phyloP scores from a whole-genome alignment of 2,329 filamentous ascomycete species.

The Xylaria sp. region DNA sequence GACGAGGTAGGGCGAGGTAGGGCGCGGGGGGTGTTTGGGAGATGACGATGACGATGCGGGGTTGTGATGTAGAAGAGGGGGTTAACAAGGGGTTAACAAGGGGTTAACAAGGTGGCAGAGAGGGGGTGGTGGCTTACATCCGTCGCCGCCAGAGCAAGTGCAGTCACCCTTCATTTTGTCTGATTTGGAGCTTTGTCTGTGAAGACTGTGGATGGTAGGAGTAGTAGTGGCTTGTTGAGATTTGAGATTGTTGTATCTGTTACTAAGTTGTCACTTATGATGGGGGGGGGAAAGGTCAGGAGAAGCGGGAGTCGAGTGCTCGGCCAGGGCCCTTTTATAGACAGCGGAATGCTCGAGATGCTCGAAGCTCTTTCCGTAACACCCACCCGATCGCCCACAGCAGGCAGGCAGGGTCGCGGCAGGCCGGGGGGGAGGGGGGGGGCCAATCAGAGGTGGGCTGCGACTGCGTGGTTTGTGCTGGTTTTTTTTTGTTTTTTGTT shows the following conservation, averaged over 20 bases:
- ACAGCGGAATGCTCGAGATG: no score
- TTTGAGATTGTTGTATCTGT: not conserved
- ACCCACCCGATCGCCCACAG: no score
- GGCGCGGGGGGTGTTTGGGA: slow-evolving; percentile 19
- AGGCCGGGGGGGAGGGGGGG: no score
- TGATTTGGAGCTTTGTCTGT: slow-evolving; percentile 17
- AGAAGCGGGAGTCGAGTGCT: not conserved
- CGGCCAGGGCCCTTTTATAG: slow-evolving; percentile 17
- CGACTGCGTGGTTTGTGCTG: slow-evolving; percentile 26
- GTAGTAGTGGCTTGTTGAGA: not conserved
- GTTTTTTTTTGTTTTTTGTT: not conserved
- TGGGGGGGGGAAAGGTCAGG: not conserved
- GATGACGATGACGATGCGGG: slow-evolving; percentile 13
- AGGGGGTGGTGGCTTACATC: slow-evolving; percentile 26
- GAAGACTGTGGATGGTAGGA: slow-evolving; percentile 4
- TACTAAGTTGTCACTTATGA: not conserved
- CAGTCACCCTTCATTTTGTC: slow-evolving; percentile 37
- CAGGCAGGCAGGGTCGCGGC: no score
- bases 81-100: no score
- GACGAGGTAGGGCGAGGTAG: not conserved
- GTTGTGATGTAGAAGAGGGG: slow-evolving; percentile 1
- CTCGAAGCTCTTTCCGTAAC: no score
- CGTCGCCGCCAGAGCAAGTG: slow-evolving; percentile 32
- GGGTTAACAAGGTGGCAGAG: not conserved
- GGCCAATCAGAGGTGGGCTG: slow-evolving; percentile 12